Evolutionary conservation across 352 stramenopile genomes (phyloP).

Genomic region (Pythium coloratum): DNA sequence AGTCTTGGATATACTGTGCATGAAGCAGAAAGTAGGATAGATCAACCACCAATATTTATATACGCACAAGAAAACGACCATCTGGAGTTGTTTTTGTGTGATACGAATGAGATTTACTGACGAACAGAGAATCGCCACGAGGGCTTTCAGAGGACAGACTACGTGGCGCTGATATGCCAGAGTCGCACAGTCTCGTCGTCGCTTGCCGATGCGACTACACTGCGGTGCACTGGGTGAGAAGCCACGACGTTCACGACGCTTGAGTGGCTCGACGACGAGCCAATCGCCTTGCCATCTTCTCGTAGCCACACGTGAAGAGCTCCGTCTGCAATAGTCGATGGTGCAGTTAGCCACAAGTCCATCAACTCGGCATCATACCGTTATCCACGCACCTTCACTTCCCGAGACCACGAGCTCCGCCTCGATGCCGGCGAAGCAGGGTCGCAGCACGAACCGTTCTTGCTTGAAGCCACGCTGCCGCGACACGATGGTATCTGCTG

Average conservation of each 20-base stretch:
- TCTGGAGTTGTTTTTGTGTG: too few relatives aligned
- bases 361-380: not conserved
- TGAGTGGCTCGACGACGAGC: constrained; percentile 48
- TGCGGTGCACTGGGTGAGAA: constrained; percentile 44
- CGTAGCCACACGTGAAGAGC: constrained; percentile 61
- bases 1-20: too few relatives aligned
- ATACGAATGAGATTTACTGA: too few relatives aligned
- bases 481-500: constrained; percentile 39
- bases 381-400: constrained; percentile 58
- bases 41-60: too few relatives aligned
- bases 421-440: constrained; percentile 55
- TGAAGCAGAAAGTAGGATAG: too few relatives aligned
- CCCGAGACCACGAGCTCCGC: constrained; percentile 59
- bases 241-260: constrained; percentile 74
- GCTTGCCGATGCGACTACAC: constrained; percentile 66
- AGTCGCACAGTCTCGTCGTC: constrained; percentile 70
- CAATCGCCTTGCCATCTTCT: constrained; percentile 44
- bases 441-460: constrained; percentile 61
- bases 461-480: constrained; percentile 59
- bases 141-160: not conserved
- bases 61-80: too few relatives aligned
- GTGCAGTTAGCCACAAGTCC: not conserved
- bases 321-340: constrained; percentile 33
- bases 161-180: constrained; percentile 20
- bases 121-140: too few relatives aligned